Base-by-base conservation (phyloP, 164 flowering plant genomes). In the Liquidambar formosana region DNA sequence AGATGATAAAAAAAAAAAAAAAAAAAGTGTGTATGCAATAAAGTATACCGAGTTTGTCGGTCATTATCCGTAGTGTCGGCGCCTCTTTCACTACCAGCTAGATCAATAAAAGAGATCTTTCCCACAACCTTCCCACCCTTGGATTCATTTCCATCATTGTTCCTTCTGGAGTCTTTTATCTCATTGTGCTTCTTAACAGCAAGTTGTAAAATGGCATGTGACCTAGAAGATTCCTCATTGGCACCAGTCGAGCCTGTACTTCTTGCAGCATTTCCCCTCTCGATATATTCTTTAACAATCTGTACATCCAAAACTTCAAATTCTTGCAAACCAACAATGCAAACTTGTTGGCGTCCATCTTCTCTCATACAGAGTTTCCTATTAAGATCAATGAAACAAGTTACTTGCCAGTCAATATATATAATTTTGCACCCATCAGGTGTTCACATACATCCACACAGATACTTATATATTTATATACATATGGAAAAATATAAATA, bases 231-330 rank as follows among this genome's bases (percentile, higher is more conserved):
- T 73, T 95, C 99, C 79, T 95, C 99, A 84, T 95, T 95, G 57
- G 98, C 99, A 74, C 99, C 99, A 51, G 99, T 95, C 46, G 99
- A 91, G 47, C 99, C 99, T 8, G 99, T 95, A 75, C 97, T 95
- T 84, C 99, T 85, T 46, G 98, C 74, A n/a, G 89, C 85, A 87
- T 93, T 95, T 25, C 99, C 99, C 77, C 80, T 89, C 85, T 95
- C 99, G 71, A 95, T 95, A 69, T 73, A 95, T 67, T 95, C 98
- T 80, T 88, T 95, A 25, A 95, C 97, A 74, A 93, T 86, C 70
- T 93, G 96, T 56, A 95, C 99, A 85, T 95, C 98, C 23, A 85
- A 89, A 62, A 95, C 99, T 80, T 93, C 98, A 85, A 91, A 95
- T 75, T 95, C 99, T 78, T 95, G 97, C 74, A 95, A 80, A 66